phyloP scores from a whole-genome alignment of 345 rosid species.

The Camelina hispida region DNA sequence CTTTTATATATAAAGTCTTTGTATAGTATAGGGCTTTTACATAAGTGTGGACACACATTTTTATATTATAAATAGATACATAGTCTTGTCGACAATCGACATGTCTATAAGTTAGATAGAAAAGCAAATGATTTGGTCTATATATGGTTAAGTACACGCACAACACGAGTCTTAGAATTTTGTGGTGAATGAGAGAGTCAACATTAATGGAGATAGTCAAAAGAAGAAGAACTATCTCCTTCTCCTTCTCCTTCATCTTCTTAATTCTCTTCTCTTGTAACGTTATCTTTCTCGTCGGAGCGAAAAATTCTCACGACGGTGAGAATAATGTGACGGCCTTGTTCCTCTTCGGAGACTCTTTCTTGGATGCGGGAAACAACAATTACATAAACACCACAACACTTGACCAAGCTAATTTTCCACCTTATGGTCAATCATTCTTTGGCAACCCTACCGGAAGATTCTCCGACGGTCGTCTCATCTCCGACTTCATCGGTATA shows the following conservation, averaged over 20 bases:
- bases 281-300: constrained; percentile 27
- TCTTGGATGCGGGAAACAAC: constrained; percentile 83
- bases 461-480: constrained; percentile 82
- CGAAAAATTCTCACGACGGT: constrained; percentile 2
- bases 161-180: constrained; percentile 27
- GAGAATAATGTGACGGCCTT: constrained; percentile 42
- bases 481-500: constrained; percentile 72
- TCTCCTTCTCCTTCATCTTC: constrained; percentile 27
- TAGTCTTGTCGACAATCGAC: constrained; percentile 43
- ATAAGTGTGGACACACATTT: constrained; percentile 20
- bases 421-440: constrained; percentile 81
- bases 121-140: constrained; percentile 35
- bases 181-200: constrained; percentile 43
- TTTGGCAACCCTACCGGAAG: constrained; percentile 82
- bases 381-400: constrained; percentile 76
- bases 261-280: constrained; percentile 31
- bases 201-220: constrained; percentile 45
- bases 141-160: constrained; percentile 3
- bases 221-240: constrained; percentile 27
- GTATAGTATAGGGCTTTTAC: neutral
- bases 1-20: constrained; percentile 23
- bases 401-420: constrained; percentile 79
- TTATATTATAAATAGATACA: constrained; percentile 15
- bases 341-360: constrained; percentile 85
- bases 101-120: constrained; percentile 23